Percentiles rank a stretch among this genome's conserved stretches.
Evolutionary conservation across 2,329 filamentous ascomycete genomes (phyloP).

Genomic region (Epichloe bromicola): DNA sequence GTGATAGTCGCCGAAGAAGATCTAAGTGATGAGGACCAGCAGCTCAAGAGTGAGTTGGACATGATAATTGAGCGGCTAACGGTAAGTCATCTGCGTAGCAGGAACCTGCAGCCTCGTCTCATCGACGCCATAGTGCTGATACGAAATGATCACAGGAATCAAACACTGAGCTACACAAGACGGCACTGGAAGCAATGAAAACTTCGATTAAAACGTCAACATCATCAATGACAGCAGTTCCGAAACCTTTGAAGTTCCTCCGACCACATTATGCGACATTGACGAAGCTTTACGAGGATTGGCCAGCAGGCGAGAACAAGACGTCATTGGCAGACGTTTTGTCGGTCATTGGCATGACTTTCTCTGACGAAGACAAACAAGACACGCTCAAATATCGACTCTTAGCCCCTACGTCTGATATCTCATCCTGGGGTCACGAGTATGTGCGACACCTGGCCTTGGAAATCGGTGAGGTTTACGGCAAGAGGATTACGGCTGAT

Average conservation of each 20-base stretch:
- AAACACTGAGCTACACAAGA: slow-evolving; percentile 77
- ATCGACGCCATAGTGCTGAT: background rate
- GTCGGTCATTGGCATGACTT: slow-evolving; percentile 97
- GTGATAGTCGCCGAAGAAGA: slow-evolving; percentile 52
- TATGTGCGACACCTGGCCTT: slow-evolving; percentile 92
- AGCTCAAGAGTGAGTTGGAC: slow-evolving; percentile 94
- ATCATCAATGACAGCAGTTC: slow-evolving; percentile 97
- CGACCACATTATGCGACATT: slow-evolving; percentile 91
- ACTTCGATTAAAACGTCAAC: slow-evolving; percentile 98
- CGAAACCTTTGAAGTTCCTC: slow-evolving; percentile 95
- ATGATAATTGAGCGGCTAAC: slow-evolving; percentile 94
- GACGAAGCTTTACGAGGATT: slow-evolving; percentile 77
- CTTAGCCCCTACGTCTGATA: slow-evolving; percentile 78
- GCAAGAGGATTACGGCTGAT: slow-evolving; percentile 73
- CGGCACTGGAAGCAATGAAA: slow-evolving; percentile 92
- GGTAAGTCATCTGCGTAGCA: slow-evolving; percentile 32
- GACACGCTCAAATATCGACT: slow-evolving; percentile 95
- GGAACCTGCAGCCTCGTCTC: background rate
- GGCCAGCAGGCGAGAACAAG: slow-evolving; percentile 76
- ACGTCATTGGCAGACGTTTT: slow-evolving; percentile 85
- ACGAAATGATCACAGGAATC: slow-evolving; percentile 51
- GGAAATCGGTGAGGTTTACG: slow-evolving; percentile 91
- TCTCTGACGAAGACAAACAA: slow-evolving; percentile 88
- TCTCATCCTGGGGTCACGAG: slow-evolving; percentile 96
- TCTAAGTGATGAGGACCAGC: slow-evolving; percentile 93